Conservation (phyloP, 352 stramenopile species). For the Globisporangium heterothallicum region DNA sequence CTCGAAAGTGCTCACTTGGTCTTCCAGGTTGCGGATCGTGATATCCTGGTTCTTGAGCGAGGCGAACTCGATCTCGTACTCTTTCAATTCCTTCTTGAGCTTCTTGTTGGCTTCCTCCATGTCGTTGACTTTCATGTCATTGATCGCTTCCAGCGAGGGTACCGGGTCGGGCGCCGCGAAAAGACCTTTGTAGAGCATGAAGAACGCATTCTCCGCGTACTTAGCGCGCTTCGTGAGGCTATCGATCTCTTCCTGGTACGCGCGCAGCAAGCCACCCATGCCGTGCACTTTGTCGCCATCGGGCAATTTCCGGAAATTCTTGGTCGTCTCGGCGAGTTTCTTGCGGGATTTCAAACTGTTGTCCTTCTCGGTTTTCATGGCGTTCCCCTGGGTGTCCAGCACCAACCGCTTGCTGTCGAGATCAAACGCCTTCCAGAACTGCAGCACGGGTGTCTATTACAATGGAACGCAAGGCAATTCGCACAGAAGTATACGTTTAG, state of each 20-base stretch:
- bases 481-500: too few relatives aligned
- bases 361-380: conserved; percentile 85
- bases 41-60: conserved; percentile 96
- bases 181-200: conserved; percentile 82
- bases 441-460: conserved; percentile 58
- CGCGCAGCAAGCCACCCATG: conserved; percentile 63
- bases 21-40: conserved; percentile 94
- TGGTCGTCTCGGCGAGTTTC: conserved; percentile 81
- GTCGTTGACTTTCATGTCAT: conserved; percentile 59
- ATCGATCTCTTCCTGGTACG: conserved; percentile 92
- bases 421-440: conserved; percentile 87
- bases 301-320: conserved; percentile 68
- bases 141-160: conserved; percentile 50
- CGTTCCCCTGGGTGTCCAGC: conserved; percentile 66
- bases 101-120: conserved; percentile 90
- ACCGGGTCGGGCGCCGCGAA: conserved; percentile 85
- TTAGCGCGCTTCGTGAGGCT: conserved; percentile 90
- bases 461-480: too few relatives aligned
- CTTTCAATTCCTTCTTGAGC: conserved; percentile 84
- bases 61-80: conserved; percentile 93
- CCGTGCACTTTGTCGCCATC: conserved; percentile 68
- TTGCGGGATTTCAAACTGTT: conserved; percentile 72
- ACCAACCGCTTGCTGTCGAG: conserved; percentile 81
- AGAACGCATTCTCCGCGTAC: conserved; percentile 87
- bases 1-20: conserved; percentile 80